phyloP scores from a whole-genome alignment of 805 yeast species.

The Hanseniaspora hatyaiensis region DNA sequence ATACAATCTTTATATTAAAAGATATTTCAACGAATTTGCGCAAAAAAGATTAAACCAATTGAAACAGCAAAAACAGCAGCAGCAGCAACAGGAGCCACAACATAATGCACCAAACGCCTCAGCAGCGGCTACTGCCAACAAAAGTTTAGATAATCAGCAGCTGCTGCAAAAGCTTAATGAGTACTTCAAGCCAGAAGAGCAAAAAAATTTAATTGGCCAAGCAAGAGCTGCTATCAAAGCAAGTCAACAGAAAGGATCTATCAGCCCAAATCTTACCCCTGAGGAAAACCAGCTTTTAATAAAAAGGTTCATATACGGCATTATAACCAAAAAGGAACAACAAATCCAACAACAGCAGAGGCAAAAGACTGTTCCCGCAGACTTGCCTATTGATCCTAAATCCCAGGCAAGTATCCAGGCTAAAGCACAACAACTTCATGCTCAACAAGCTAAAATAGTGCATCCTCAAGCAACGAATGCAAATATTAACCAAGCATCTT shows the following conservation, averaged over 20 bases:
- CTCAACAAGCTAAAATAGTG: background rate
- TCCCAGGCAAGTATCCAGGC: slow-evolving; percentile 12
- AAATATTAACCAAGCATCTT: background rate
- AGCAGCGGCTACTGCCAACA: slow-evolving; percentile 2
- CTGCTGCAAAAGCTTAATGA: slow-evolving; percentile 24
- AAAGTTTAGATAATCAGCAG: slow-evolving; percentile 13
- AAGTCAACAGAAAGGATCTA: slow-evolving; percentile 27
- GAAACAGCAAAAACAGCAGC: slow-evolving; percentile 24
- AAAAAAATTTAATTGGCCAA: slow-evolving; percentile 28
- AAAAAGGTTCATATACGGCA: slow-evolving; percentile 30
- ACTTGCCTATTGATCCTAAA: slow-evolving; percentile 17
- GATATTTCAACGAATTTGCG: slow-evolving; percentile 16
- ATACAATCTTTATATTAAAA: slow-evolving; percentile 12
- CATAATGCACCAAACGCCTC: slow-evolving; percentile 3
- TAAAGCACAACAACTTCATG: slow-evolving; percentile 3
- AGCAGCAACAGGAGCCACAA: slow-evolving; percentile 21
- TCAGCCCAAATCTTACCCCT: slow-evolving; percentile 18
- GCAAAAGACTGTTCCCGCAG: slow-evolving; percentile 17
- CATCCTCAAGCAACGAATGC: background rate
- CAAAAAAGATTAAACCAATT: slow-evolving; percentile 17
- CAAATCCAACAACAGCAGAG: slow-evolving; percentile 19
- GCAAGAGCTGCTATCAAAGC: slow-evolving; percentile 31
- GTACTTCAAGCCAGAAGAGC: slow-evolving; percentile 30
- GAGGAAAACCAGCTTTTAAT: slow-evolving; percentile 26
- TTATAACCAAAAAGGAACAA: slow-evolving; percentile 29